Base-by-base conservation (phyloP, 2,329 filamentous ascomycete species). In the Botrytis galanthina region DNA sequence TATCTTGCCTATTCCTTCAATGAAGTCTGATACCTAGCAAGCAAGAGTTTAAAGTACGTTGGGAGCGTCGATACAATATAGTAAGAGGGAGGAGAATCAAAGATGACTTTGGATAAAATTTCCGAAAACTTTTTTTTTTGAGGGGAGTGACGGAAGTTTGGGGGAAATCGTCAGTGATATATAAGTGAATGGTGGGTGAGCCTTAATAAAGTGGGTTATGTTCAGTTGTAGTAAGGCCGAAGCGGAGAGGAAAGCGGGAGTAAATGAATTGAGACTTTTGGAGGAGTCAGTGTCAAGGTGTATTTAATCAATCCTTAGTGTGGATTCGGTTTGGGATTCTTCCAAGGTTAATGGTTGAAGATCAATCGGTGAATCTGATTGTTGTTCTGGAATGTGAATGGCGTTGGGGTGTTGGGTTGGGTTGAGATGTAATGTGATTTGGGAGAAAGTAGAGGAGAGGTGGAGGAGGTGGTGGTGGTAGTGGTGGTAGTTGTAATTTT, bases 101-200 rank as follows among this genome's bases (percentile, higher is more conserved):
- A 37, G 44, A 48, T 10, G 4, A 48, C 44, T 51, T 67, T 26
- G 2, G 35, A 51, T 67, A 10, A 37, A 51, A 67, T n/a, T 18
- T 9, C 2, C 22, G 22, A 51, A 51, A 51, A 51, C 35, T 54
- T 39, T 54, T 51, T 39, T 63, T 64, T 64, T 35, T 29, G 18
- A 7, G 16, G 4, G 29, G 22, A 35, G 64, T 14, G 64, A 54
- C 37, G 35, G 16, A 54, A 29, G 1, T 67, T 51, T 12, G 60
- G 79, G 83, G 82, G 75, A 79, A 78, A 69, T 69, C 57, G 46
- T 67, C 22, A n/a, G 32, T 54, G 46, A 67, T 67, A 67, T 67
- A 67, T 67, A 67, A 22, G 46, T 51, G 46, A 37, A 20, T 37
- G 64, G 68, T 78, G 80, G 80, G 73, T 76, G 62, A 46, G 81